Base-by-base conservation (phyloP, 805 yeast species). In the Nadsonia fulvescens region DNA sequence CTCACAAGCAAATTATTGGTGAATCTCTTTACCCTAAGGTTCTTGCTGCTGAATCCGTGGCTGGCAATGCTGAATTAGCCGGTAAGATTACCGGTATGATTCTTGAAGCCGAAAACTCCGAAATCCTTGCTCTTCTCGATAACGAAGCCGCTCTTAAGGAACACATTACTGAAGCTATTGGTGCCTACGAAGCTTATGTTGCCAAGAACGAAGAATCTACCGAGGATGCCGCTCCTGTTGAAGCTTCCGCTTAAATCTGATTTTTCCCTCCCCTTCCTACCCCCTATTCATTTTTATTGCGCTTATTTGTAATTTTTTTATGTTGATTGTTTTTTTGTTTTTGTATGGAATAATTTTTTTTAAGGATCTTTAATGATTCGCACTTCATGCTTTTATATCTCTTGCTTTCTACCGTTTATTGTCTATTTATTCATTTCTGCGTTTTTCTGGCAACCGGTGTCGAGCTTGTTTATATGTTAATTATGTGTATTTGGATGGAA, bases 1-100 rank as follows among this genome's bases (percentile, higher is more conserved):
- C 78, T 59, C 93, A 82, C 65, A 86, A 86, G 79, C 86, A 92
- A 69, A 68, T 82, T 51, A 69, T 89, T 51, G 98, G 98, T 61
- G 95, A 89, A 67, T 92, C 82, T 51, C 66, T 89, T 50, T 89
- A 86, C 68, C 82, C 91, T 49, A 78, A 72, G 68, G 76, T 89
- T 47, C 71, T 74, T 39, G 70, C 82, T 40, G 82, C 79, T 47
- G 76, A 76, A 60, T 79, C 83, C 45, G 70, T 71, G 44, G 92
- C 82, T 49, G 25, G 25, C 21, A 27, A 27, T 18, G 76, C 75
- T 32, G 93, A 82, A 58, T 81, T 93, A 47, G 95, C 95, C 41
- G 93, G 94, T 61, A 86, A 83, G 65, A 79, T 89, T 53, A 89
- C 98, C 40, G 95, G 96, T 63, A 89, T 89, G 96, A 70, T 89